Conservation (phyloP, 1,139 yeast species). For the Scheffersomyces segobiensis region DNA sequence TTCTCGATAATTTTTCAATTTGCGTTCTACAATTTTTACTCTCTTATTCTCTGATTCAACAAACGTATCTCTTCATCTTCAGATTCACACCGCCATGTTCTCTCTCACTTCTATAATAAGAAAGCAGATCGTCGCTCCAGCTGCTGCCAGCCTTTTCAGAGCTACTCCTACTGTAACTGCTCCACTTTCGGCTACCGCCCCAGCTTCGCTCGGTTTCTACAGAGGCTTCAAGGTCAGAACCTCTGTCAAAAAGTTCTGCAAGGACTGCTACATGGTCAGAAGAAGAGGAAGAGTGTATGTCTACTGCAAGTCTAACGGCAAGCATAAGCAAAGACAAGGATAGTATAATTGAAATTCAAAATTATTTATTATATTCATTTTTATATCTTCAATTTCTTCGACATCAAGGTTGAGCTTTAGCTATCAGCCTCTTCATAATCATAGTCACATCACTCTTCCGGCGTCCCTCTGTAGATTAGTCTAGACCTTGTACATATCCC, state of each 20-base stretch:
- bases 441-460: background rate
- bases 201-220: slow-evolving; percentile 8
- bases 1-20: background rate
- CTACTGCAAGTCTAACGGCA: slow-evolving; percentile 87
- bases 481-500: background rate
- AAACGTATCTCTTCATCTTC: background rate
- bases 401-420: background rate
- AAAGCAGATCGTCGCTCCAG: slow-evolving; percentile 14
- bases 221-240: slow-evolving; percentile 52
- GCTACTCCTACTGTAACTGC: slow-evolving; percentile 17
- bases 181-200: slow-evolving; percentile 8
- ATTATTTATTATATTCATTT: no score
- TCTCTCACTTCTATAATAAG: slow-evolving; percentile 17
- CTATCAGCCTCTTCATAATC: background rate
- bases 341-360: slow-evolving; percentile 20
- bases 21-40: background rate
- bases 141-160: slow-evolving; percentile 15
- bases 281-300: slow-evolving; percentile 94
- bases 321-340: slow-evolving; percentile 97
- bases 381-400: background rate
- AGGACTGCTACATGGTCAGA: slow-evolving; percentile 89
- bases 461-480: background rate
- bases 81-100: slow-evolving; percentile 13
- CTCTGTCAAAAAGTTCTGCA: slow-evolving; percentile 88
- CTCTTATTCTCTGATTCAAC: background rate